Percentiles rank a stretch among this genome's conserved stretches.
Evolutionary conservation across 164 flowering plant species (phyloP).

Genomic region (Saururus chinensis): DNA sequence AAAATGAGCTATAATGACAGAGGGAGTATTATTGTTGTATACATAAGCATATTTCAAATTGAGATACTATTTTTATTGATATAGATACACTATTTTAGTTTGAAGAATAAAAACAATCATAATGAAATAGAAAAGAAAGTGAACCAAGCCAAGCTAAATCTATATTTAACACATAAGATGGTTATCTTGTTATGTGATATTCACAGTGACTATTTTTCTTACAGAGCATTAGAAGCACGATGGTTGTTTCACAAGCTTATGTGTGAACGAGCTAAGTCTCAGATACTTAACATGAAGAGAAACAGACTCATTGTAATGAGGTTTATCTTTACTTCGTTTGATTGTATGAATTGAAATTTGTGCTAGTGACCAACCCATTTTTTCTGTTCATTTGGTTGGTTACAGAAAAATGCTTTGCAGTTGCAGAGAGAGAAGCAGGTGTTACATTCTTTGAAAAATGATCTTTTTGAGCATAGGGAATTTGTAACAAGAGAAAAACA

Average conservation of each 20-base stretch:
- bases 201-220: background rate
- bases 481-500: background rate
- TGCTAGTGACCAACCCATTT: background rate
- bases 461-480: background rate
- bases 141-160: background rate
- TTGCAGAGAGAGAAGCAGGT: constrained; percentile 38
- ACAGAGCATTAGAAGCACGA: constrained; percentile 48
- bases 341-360: background rate
- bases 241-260: constrained; percentile 27
- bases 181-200: background rate
- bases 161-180: constrained; percentile 2
- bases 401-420: constrained; percentile 40
- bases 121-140: too few species aligned
- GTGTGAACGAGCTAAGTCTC: constrained; percentile 42
- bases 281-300: constrained; percentile 34
- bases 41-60: too few species aligned
- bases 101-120: too few species aligned
- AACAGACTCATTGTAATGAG: constrained; percentile 39
- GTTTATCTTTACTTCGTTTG: background rate
- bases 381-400: background rate
- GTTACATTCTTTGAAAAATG: background rate
- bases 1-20: too few species aligned
- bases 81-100: too few species aligned
- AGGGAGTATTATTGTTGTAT: too few species aligned
- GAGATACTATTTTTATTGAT: too few species aligned